Base-by-base conservation (phyloP, 208 protist species). In the Angomonas deanei region DNA sequence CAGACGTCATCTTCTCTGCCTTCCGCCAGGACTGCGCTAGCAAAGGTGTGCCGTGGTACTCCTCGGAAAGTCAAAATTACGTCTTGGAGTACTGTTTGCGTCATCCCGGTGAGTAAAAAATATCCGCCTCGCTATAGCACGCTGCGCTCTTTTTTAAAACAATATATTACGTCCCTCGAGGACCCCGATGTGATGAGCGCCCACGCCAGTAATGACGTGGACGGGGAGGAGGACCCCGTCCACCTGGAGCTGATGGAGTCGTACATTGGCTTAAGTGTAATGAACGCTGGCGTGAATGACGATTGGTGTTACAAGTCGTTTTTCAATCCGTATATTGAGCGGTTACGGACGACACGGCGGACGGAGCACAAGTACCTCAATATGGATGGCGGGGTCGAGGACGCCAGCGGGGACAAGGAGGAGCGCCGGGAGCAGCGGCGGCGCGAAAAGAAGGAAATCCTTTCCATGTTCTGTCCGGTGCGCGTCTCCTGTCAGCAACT, bases 281-380 rank as follows among this genome's bases (percentile, higher is more conserved):
- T 42, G 0, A 31, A 59, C 19, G 36, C 58, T 17, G 61, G 64
- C 11, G 50, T 19, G 6, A 74, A 72, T 38, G 47, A 59, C 3
- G 47, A 50, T 1, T 64, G 78, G 58, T 90, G 86, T 70, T 93
- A 82, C 72, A 90, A 90, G 63, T 84, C 67, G 15, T 93, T 88
- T 54, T 81, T 75, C 55, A 82, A 82, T 55, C 63, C 68, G 21
- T 70, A 78, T 47, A 68, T 68, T 0, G 50, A 61, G 15, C 39
- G 38, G 17, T 8, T 58, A 8, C 53, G 27, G 19, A 24, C 36
- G 36, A 42, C 36, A 8, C 36, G 36, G 8, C 5, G 8, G 47
- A 53, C 47, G 10, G 13, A 53, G 5, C 13, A 27, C 8, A 53
- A 17, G n/a, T 53, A 53, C 23, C 23, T 28, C 47, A 53, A 53